A percentile compares a stretch with the other conserved stretches of the same genome.
Evolutionary conservation across 768 basidiomycete genomes (phyloP).

Genomic region (Coprinopsis marcescibilis): DNA sequence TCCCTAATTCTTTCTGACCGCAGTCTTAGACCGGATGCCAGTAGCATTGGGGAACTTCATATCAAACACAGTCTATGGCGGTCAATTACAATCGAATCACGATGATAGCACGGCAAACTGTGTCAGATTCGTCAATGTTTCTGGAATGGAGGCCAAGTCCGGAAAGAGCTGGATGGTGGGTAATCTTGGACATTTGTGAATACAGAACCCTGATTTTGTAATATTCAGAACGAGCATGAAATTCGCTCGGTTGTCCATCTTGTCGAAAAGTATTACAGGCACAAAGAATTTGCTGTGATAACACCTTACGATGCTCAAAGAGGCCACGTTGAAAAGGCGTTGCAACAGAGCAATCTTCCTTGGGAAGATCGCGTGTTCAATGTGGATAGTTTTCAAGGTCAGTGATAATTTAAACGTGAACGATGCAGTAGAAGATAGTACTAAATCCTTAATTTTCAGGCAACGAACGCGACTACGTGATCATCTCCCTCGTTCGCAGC

Average conservation of each 20-base stretch:
- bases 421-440: neutral
- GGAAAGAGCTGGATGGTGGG: slow-evolving; percentile 43
- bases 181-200: neutral
- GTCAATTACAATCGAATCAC: slow-evolving; percentile 35
- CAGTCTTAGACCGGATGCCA: slow-evolving; percentile 45
- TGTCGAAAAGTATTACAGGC: slow-evolving; percentile 34
- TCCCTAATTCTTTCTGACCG: neutral
- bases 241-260: slow-evolving; percentile 34
- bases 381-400: slow-evolving; percentile 53
- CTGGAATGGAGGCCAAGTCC: slow-evolving; percentile 28
- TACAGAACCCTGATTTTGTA: neutral
- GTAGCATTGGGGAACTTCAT: slow-evolving; percentile 43
- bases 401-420: neutral
- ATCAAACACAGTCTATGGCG: slow-evolving; percentile 36
- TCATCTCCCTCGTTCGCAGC: slow-evolving; percentile 36
- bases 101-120: slow-evolving; percentile 25
- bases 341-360: slow-evolving; percentile 29
- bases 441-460: slow-evolving; percentile 1
- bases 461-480: slow-evolving; percentile 13
- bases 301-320: slow-evolving; percentile 53
- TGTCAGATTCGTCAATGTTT: slow-evolving; percentile 40
- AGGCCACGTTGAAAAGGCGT: slow-evolving; percentile 29
- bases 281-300: slow-evolving; percentile 38
- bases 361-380: slow-evolving; percentile 41
- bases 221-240: slow-evolving; percentile 36